Percentiles rank a stretch among this genome's conserved stretches.
phyloP scores from a whole-genome alignment of 2,329 filamentous ascomycete species.

The Colletotrichum plurivorum region DNA sequence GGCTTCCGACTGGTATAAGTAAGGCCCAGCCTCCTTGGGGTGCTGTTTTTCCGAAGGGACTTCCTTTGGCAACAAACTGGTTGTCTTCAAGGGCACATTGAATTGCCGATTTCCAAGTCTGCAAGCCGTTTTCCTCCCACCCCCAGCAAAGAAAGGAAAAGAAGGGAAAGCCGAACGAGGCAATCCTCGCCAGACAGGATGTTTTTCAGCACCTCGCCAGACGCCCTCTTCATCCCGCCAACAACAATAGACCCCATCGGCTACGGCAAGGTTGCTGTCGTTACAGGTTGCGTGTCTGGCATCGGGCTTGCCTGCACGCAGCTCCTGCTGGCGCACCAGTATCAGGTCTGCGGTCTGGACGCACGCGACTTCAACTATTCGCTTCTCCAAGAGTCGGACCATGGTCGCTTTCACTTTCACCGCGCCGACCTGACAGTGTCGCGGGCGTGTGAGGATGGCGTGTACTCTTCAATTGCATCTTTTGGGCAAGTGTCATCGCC shows the following conservation, averaged over 20 bases:
- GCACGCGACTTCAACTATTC: constrained; percentile 36
- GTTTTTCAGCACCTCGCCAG: constrained; percentile 46
- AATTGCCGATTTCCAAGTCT: too few species aligned
- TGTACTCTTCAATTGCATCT: constrained; percentile 23
- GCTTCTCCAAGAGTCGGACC: constrained; percentile 44
- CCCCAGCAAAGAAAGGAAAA: too few species aligned
- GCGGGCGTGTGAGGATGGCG: constrained; percentile 47
- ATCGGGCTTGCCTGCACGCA: constrained; percentile 52
- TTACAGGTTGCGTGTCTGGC: constrained; percentile 50
- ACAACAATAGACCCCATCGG: constrained; percentile 42
- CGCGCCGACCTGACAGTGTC: constrained; percentile 47
- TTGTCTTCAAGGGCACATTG: too few species aligned
- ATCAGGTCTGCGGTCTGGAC: constrained; percentile 28
- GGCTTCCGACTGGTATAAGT: not conserved
- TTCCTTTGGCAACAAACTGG: too few species aligned
- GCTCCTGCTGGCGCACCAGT: constrained; percentile 45
- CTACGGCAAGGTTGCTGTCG: constrained; percentile 46
- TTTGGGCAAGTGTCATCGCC: constrained; percentile 14
- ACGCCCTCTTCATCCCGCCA: constrained; percentile 45
- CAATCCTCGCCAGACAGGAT: constrained; percentile 30
- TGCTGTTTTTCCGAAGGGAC: too few species aligned
- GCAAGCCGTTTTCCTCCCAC: too few species aligned
- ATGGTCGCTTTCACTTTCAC: constrained; percentile 52
- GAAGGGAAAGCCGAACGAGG: not conserved
- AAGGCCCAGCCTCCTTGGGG: not conserved